These are phyloP conservation scores for Wickerhamomyces rabaulensis DNA, from an alignment of 805 yeast genomes.

Conservation along the genomic window DNA sequence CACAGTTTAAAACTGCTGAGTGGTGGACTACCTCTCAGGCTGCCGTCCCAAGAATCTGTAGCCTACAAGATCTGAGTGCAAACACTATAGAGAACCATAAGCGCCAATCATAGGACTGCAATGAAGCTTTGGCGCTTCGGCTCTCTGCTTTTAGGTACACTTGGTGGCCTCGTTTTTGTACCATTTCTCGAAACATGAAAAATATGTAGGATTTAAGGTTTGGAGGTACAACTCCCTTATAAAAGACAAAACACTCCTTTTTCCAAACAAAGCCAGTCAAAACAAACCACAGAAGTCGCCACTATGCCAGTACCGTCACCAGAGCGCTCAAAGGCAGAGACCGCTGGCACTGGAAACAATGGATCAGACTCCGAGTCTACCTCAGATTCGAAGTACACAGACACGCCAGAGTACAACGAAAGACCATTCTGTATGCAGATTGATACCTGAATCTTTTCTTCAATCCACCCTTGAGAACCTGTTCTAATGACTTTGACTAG, in stretches of 20 bases:
- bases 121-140: no score
- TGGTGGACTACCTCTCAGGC: no score
- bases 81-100: no score
- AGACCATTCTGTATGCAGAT: conserved; percentile 13
- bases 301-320: conserved; percentile 7
- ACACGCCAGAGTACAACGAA: conserved; percentile 24
- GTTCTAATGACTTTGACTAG: conserved; percentile 1
- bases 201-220: no score
- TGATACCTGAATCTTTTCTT: conserved; percentile 2
- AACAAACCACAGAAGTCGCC: background rate
- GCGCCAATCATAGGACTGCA: no score
- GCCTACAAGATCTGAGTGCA: no score
- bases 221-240: no score
- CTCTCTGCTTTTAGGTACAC: no score
- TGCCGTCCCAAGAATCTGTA: no score
- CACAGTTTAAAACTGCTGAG: no score
- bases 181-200: background rate
- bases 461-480: no score
- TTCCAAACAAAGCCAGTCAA: background rate
- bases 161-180: background rate
- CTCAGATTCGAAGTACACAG: conserved; percentile 21
- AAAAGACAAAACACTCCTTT: background rate
- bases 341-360: conserved; percentile 2
- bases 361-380: conserved; percentile 11
- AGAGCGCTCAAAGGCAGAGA: background rate